phyloP scores from a whole-genome alignment of 257 asterid genomes.

The Perilla frutescens region DNA sequence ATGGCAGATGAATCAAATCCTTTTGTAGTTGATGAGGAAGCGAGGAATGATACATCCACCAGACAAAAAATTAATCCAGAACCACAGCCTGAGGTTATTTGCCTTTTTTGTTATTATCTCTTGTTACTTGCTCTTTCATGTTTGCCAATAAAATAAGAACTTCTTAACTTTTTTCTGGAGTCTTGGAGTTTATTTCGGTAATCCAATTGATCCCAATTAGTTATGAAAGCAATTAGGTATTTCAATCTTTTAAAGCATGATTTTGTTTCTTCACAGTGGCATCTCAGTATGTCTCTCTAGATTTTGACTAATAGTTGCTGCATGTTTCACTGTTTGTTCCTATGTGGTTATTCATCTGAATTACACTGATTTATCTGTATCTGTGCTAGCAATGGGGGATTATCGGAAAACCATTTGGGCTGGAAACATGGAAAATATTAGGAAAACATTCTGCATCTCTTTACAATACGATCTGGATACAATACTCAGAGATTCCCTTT shows the following conservation, averaged over 20 bases:
- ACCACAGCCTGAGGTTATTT: conserved; percentile 58
- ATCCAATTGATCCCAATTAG: conserved; percentile 7
- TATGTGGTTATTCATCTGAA: too few species aligned
- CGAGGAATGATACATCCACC: conserved; percentile 41
- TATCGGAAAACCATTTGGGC: too few species aligned
- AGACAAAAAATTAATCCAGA: conserved; percentile 37
- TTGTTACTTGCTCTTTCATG: conserved; percentile 22
- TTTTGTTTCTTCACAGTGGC: background rate
- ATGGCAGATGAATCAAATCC: conserved; percentile 47
- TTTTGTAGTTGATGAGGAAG: conserved; percentile 41
- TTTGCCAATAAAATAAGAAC: background rate
- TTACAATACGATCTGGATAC: too few species aligned
- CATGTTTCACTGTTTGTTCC: too few species aligned
- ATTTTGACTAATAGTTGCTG: too few species aligned
- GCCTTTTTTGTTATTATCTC: conserved; percentile 31
- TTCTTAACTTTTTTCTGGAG: conserved; percentile 19
- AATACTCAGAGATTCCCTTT: background rate
- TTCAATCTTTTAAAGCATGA: background rate
- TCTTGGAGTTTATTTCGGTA: background rate
- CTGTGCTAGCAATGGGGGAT: too few species aligned
- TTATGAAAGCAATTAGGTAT: background rate
- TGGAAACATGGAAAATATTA: too few species aligned
- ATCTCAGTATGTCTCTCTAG: background rate
- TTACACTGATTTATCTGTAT: too few species aligned
- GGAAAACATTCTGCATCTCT: too few species aligned